These are phyloP conservation scores for Lagenidium giganteum DNA, from an alignment of 352 stramenopile species.

Conservation along the genomic window DNA sequence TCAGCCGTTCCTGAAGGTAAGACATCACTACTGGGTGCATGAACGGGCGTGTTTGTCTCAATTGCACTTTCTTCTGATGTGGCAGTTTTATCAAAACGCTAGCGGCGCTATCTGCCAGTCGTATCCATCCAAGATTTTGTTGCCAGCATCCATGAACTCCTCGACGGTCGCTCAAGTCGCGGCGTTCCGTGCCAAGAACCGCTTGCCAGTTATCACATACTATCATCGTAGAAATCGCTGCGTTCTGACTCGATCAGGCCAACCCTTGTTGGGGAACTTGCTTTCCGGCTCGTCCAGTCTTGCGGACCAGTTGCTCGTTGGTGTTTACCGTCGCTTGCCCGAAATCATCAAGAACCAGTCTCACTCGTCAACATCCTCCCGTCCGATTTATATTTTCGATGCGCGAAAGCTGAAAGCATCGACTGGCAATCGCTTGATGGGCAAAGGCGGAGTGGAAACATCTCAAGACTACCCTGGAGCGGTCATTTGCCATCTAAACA, in stretches of 20 bases:
- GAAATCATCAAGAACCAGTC: constrained; percentile 81
- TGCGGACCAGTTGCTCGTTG: constrained; percentile 71
- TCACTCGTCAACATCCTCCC: constrained; percentile 47
- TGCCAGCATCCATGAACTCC: constrained; percentile 68
- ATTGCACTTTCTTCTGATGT: not conserved
- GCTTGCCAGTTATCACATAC: constrained; percentile 84
- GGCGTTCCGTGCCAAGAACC: constrained; percentile 82
- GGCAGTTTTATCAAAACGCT: constrained; percentile 74
- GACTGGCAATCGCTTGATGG: constrained; percentile 86
- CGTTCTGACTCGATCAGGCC: constrained; percentile 76
- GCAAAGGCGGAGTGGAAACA: constrained; percentile 88
- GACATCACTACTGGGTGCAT: too few species aligned
- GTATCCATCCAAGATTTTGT: constrained; percentile 77
- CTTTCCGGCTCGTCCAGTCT: constrained; percentile 66
- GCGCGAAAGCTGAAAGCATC: constrained; percentile 86
- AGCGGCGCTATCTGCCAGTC: constrained; percentile 76
- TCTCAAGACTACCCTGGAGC: constrained; percentile 76
- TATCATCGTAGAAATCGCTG: constrained; percentile 72
- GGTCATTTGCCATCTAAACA: constrained; percentile 82
- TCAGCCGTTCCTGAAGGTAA: constrained; percentile 69
- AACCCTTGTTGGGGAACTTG: constrained; percentile 74
- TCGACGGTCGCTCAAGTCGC: constrained; percentile 64
- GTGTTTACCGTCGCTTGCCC: constrained; percentile 68
- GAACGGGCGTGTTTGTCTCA: not conserved
- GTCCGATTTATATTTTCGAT: constrained; percentile 89